A percentile compares a stretch with the other conserved stretches of the same genome.
Evolutionary conservation across 352 stramenopile species (phyloP).

Genomic region (Phytophthora pluvialis): DNA sequence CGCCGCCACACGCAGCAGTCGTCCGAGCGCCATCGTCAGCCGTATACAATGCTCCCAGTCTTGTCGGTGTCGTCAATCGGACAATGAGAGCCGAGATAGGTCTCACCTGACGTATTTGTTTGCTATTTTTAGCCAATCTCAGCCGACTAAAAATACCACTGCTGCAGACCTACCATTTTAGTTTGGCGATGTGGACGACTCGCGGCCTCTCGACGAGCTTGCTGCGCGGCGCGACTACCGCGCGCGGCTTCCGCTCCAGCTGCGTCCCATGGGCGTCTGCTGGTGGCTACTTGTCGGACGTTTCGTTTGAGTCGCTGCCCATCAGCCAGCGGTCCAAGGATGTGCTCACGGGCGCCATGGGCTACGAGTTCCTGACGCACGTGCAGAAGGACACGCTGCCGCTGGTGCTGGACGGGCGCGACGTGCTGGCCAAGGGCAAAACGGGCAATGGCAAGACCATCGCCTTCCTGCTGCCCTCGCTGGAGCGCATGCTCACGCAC

Average conservation of each 20-base stretch:
- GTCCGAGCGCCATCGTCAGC: slow-evolving; percentile 30
- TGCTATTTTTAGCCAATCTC: slow-evolving; percentile 27
- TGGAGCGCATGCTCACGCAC: slow-evolving; percentile 81
- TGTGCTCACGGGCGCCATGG: slow-evolving; percentile 78
- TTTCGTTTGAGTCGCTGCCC: slow-evolving; percentile 51
- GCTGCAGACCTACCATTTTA: slow-evolving; percentile 20
- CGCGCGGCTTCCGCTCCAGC: slow-evolving; percentile 24
- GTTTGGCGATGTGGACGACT: slow-evolving; percentile 36
- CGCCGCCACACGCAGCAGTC: slow-evolving; percentile 28
- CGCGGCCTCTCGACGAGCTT: slow-evolving; percentile 23
- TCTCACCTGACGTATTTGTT: slow-evolving; percentile 1
- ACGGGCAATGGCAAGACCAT: slow-evolving; percentile 93
- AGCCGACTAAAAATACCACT: slow-evolving; percentile 16
- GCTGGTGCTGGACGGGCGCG: slow-evolving; percentile 71
- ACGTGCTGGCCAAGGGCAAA: slow-evolving; percentile 93
- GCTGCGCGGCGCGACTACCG: slow-evolving; percentile 2
- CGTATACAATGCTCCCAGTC: not conserved
- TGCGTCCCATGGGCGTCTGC: slow-evolving; percentile 13
- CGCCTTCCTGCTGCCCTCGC: slow-evolving; percentile 77
- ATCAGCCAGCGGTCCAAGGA: slow-evolving; percentile 65
- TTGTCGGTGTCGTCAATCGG: slow-evolving; percentile 29
- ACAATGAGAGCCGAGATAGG: slow-evolving; percentile 19
- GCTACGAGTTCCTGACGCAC: slow-evolving; percentile 89
- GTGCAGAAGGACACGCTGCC: slow-evolving; percentile 90
- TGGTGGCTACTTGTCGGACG: slow-evolving; percentile 47